phyloP scores from a whole-genome alignment of 2,329 filamentous ascomycete species.

The Colletotrichum acutatum region DNA sequence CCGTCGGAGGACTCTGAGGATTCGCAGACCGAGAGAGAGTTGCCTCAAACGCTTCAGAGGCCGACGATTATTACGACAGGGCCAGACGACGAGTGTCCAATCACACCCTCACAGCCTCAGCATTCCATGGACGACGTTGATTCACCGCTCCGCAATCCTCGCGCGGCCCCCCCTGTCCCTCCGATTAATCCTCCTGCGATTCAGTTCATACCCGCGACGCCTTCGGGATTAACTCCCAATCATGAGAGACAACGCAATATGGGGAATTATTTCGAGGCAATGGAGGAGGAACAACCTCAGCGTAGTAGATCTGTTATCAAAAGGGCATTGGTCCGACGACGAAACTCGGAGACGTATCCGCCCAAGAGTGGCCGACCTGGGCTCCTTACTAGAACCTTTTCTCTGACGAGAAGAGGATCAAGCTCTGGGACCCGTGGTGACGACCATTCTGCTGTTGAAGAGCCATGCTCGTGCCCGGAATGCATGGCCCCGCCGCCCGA shows the following conservation, averaged over 20 bases:
- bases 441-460: conserved; percentile 42
- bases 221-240: conserved; percentile 67
- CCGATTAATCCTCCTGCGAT: conserved; percentile 62
- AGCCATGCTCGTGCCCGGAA: conserved; percentile 54
- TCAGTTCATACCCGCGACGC: conserved; percentile 72
- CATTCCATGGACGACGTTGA: conserved; percentile 66
- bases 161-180: conserved; percentile 61
- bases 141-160: conserved; percentile 71
- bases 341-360: conserved; percentile 55
- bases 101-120: conserved; percentile 63
- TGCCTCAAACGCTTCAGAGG: conserved; percentile 41
- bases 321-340: conserved; percentile 62
- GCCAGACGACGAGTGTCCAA: conserved; percentile 52
- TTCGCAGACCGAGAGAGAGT: conserved; percentile 41
- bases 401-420: conserved; percentile 56
- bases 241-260: conserved; percentile 62
- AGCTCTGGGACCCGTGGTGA: conserved; percentile 28
- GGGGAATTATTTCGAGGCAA: conserved; percentile 65
- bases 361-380: conserved; percentile 52
- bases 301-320: conserved; percentile 63
- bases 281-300: conserved; percentile 53
- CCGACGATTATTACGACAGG: conserved; percentile 52
- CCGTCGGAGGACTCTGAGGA: conserved; percentile 58
- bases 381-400: conserved; percentile 63
- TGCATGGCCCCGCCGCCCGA: conserved; percentile 61